A percentile compares a stretch with the other conserved stretches of the same genome.
These are phyloP conservation scores for Pulchroboletus neoregius DNA, from an alignment of 1,284 basidiomycete genomes.

Conservation along the genomic window DNA sequence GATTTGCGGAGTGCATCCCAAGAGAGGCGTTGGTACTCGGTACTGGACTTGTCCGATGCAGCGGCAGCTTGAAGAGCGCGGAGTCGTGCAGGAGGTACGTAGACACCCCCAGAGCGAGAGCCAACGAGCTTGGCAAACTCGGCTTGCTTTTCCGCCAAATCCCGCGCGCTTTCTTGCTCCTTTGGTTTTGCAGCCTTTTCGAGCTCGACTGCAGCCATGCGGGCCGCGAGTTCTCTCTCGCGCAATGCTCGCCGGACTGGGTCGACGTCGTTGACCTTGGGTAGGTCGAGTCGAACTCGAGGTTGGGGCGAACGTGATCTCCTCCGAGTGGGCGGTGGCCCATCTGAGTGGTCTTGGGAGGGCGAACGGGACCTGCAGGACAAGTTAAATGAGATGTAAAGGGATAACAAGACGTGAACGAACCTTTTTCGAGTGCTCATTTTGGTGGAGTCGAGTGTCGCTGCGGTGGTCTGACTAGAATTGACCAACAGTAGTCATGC, in stretches of 20 bases:
- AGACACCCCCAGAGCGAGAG: conserved; percentile 89
- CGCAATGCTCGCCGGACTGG: conserved; percentile 72
- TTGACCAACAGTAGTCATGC: conserved; percentile 6
- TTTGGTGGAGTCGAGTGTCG: conserved; percentile 10
- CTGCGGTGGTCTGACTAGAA: no score
- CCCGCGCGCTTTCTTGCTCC: conserved; percentile 43
- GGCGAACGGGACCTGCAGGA: conserved; percentile 52
- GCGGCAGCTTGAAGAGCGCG: conserved; percentile 90
- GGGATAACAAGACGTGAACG: background rate
- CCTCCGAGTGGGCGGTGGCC: conserved; percentile 58
- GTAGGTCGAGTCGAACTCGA: conserved; percentile 40
- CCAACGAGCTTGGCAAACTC: conserved; percentile 80
- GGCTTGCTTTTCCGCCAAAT: conserved; percentile 60
- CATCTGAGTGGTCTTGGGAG: conserved; percentile 43
- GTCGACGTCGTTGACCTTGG: conserved; percentile 71
- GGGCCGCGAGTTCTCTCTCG: conserved; percentile 72
- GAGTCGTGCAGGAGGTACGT: conserved; percentile 92
- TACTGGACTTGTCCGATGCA: conserved; percentile 76
- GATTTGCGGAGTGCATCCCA: conserved; percentile 99
- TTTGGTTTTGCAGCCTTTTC: conserved; percentile 53
- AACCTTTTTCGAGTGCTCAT: conserved; percentile 29
- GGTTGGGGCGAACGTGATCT: conserved; percentile 58
- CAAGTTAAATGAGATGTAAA: background rate
- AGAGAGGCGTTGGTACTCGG: conserved; percentile 93
- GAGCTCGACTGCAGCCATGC: conserved; percentile 70